phyloP scores from a whole-genome alignment of 192 early-diverging fungal genomes.

The Entomortierella parvispora region DNA sequence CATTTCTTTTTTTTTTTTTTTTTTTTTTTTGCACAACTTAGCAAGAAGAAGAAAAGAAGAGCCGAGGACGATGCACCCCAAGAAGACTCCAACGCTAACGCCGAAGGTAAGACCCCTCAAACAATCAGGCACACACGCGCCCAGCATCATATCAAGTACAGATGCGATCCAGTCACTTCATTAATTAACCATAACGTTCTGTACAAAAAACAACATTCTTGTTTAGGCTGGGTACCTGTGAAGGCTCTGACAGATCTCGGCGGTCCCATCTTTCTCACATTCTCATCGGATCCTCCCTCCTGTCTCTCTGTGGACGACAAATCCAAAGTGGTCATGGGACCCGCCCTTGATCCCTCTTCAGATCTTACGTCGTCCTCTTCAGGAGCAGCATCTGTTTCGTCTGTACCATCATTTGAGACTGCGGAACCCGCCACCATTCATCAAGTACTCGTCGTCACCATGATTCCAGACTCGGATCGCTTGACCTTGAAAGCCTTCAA shows the following conservation, averaged over 20 bases:
- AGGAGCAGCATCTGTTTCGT: slow-evolving; percentile 2
- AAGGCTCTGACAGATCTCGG: slow-evolving; percentile 70
- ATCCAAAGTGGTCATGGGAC: slow-evolving; percentile 55
- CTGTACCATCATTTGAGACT: slow-evolving; percentile 47
- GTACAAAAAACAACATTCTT: too few species aligned
- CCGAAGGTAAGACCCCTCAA: slow-evolving; percentile 31
- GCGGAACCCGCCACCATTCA: slow-evolving; percentile 61
- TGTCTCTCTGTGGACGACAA: slow-evolving; percentile 62
- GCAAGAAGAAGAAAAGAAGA: slow-evolving; percentile 73
- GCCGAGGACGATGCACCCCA: slow-evolving; percentile 51
- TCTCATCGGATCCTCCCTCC: slow-evolving; percentile 69
- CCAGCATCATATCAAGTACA: not conserved
- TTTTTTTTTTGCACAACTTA: slow-evolving; percentile 12
- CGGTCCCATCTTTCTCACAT: slow-evolving; percentile 75
- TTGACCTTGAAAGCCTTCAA: slow-evolving; percentile 69
- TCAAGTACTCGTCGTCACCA: slow-evolving; percentile 75
- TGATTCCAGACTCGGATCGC: slow-evolving; percentile 65
- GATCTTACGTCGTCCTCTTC: slow-evolving; percentile 25
- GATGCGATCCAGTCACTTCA: slow-evolving; percentile 4
- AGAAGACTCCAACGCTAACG: slow-evolving; percentile 24
- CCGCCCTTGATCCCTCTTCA: slow-evolving; percentile 32
- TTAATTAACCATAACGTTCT: not conserved
- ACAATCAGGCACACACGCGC: not conserved
- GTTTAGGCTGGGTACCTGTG: slow-evolving; percentile 70
- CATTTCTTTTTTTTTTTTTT: not conserved